phyloP scores from a whole-genome alignment of 805 yeast genomes.

The Maudiozyma serrabonitensis region DNA sequence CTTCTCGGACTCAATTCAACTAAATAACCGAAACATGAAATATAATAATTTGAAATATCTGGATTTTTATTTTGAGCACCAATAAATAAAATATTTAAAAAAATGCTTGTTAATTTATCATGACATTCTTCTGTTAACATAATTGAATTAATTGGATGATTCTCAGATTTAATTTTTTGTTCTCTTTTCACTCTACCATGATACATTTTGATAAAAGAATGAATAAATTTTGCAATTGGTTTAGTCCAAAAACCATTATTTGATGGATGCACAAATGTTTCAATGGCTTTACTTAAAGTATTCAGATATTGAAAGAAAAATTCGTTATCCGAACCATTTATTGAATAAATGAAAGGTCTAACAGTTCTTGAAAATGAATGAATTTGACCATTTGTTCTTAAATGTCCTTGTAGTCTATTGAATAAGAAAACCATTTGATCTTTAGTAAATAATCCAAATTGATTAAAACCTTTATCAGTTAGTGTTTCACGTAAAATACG shows the following conservation, averaged over 20 bases:
- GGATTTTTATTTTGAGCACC: conserved; percentile 73
- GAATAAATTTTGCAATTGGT: conserved; percentile 55
- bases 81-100: conserved; percentile 43
- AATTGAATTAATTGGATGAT: conserved; percentile 10
- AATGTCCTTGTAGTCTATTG: conserved; percentile 41
- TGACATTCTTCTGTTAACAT: conserved; percentile 29
- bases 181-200: conserved; percentile 51
- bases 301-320: conserved; percentile 42
- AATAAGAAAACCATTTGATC: conserved; percentile 52
- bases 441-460: conserved; percentile 55
- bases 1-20: conserved; percentile 49
- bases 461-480: conserved; percentile 32
- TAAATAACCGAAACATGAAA: conserved; percentile 51
- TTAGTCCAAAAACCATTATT: conserved; percentile 78
- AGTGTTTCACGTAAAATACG: conserved; percentile 14
- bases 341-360: conserved; percentile 41
- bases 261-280: conserved; percentile 85
- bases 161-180: conserved; percentile 28
- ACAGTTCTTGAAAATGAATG: conserved; percentile 44
- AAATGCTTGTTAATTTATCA: conserved; percentile 30
- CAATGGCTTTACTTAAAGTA: conserved; percentile 53
- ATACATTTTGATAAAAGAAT: conserved; percentile 47
- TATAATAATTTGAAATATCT: conserved; percentile 47
- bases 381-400: conserved; percentile 31
- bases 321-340: conserved; percentile 42